Conservation (phyloP, 1,139 yeast species). For the Yamadazyma trypodendri region DNA sequence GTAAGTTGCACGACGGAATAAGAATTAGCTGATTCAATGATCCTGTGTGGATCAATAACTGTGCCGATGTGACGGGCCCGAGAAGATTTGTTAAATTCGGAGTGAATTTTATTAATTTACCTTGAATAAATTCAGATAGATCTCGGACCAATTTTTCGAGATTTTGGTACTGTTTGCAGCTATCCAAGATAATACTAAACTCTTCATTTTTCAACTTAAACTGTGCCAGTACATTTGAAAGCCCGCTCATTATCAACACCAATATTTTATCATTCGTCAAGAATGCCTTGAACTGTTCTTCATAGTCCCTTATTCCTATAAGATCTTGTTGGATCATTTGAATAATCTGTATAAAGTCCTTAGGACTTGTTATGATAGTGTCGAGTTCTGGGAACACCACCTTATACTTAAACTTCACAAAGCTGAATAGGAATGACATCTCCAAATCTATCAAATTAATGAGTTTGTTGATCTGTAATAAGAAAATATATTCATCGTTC, state of each 20-base stretch:
- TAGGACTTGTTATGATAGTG: constrained; percentile 59
- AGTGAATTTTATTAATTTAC: constrained; percentile 58
- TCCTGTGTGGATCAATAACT: constrained; percentile 67
- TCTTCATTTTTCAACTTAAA: constrained; percentile 33
- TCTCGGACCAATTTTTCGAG: constrained; percentile 43
- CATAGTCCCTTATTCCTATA: constrained; percentile 29
- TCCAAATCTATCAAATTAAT: constrained; percentile 59
- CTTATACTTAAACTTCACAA: constrained; percentile 53
- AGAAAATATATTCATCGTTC: constrained; percentile 44
- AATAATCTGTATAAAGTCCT: constrained; percentile 61
- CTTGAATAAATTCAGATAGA: constrained; percentile 56
- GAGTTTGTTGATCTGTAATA: constrained; percentile 56
- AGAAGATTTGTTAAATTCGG: constrained; percentile 78
- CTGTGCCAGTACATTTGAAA: constrained; percentile 31
- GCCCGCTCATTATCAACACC: constrained; percentile 73
- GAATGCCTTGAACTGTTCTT: constrained; percentile 36
- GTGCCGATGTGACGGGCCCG: constrained; percentile 75
- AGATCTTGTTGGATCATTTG: constrained; percentile 52
- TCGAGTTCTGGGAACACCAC: constrained; percentile 73
- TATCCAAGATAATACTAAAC: constrained; percentile 37
- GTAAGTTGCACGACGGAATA: constrained; percentile 81
- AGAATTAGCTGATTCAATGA: constrained; percentile 67
- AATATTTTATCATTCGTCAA: constrained; percentile 64
- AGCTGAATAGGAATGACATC: constrained; percentile 47
- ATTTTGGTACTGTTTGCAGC: constrained; percentile 48